Conservation (phyloP, 2,329 filamentous ascomycete genomes). For the Xylaria sp. region DNA sequence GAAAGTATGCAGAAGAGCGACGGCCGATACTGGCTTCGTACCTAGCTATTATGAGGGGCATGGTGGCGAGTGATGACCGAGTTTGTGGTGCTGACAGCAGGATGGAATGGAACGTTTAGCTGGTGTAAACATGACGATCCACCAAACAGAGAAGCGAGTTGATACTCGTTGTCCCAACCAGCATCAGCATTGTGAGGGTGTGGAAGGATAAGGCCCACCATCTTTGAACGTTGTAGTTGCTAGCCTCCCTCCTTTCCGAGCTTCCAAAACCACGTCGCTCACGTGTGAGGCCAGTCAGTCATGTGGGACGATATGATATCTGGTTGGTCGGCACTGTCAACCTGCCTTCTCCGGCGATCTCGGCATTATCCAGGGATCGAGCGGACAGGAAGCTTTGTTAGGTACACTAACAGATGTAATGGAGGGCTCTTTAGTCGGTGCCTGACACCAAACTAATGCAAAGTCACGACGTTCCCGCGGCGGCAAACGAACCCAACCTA, state of each 20-base stretch:
- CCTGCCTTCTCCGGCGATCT: constrained; percentile 37
- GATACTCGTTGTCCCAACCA: constrained; percentile 7
- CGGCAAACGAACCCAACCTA: constrained; percentile 20
- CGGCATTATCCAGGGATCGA: constrained; percentile 35
- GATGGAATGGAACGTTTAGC: constrained; percentile 43
- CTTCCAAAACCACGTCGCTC: constrained; percentile 18
- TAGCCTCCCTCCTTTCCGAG: constrained; percentile 27
- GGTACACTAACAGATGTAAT: constrained; percentile 26
- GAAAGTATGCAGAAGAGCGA: constrained; percentile 16
- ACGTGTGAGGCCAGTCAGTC: constrained; percentile 32
- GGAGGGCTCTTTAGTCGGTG: constrained; percentile 18
- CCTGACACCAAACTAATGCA: constrained; percentile 35
- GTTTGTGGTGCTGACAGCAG: constrained; percentile 33
- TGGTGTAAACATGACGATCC: constrained; percentile 23
- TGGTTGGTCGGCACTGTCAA: constrained; percentile 37
- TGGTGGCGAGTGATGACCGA: constrained; percentile 27
- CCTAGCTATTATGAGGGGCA: constrained; percentile 36
- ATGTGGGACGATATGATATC: constrained; percentile 34
- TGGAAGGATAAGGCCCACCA: constrained; percentile 23
- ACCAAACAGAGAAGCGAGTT: constrained; percentile 18
- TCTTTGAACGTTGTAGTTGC: constrained; percentile 40
- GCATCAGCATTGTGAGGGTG: constrained; percentile 30
- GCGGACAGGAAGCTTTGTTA: constrained; percentile 19
- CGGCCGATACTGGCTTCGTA: constrained; percentile 30
- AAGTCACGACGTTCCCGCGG: constrained; percentile 32